Evolutionary conservation across 1,139 yeast genomes (phyloP).

Genomic region (Candida pseudocylindracea): DNA sequence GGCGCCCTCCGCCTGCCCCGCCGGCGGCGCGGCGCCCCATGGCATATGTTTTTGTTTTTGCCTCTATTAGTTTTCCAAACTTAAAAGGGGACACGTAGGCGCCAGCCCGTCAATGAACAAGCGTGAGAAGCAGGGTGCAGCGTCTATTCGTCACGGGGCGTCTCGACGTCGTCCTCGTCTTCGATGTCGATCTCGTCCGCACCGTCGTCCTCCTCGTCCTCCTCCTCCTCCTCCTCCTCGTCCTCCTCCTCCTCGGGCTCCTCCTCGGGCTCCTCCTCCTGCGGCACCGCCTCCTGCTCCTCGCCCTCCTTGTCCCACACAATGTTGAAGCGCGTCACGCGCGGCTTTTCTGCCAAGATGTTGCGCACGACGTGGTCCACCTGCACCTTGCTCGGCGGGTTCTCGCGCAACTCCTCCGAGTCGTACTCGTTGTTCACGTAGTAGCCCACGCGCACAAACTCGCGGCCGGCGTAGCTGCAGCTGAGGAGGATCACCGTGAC

Average conservation of each 20-base stretch:
- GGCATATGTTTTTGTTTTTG: no score
- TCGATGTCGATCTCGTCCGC: no score
- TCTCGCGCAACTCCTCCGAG: conserved; percentile 74
- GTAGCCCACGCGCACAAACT: conserved; percentile 92
- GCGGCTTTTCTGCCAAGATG: conserved; percentile 88
- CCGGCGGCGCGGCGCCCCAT: no score
- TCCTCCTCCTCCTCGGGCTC: conserved; percentile 44
- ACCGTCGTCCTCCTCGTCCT: conserved; percentile 14
- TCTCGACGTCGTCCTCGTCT: no score
- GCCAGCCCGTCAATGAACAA: no score
- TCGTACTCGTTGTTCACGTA: conserved; percentile 95
- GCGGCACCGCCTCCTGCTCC: conserved; percentile 53
- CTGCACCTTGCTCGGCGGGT: conserved; percentile 86
- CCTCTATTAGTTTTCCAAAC: no score
- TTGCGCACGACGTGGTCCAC: conserved; percentile 89
- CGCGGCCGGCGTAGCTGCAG: conserved; percentile 83
- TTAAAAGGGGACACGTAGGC: no score
- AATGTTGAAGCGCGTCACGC: conserved; percentile 89
- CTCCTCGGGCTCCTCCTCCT: conserved; percentile 18
- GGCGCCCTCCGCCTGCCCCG: no score
- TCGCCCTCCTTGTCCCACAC: conserved; percentile 70
- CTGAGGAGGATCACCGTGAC: conserved; percentile 85
- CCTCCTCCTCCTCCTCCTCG: conserved; percentile 28
- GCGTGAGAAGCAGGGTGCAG: no score
- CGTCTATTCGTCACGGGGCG: no score